phyloP scores from a whole-genome alignment of 768 basidiomycete species.

The Kwoniella dendrophila region DNA sequence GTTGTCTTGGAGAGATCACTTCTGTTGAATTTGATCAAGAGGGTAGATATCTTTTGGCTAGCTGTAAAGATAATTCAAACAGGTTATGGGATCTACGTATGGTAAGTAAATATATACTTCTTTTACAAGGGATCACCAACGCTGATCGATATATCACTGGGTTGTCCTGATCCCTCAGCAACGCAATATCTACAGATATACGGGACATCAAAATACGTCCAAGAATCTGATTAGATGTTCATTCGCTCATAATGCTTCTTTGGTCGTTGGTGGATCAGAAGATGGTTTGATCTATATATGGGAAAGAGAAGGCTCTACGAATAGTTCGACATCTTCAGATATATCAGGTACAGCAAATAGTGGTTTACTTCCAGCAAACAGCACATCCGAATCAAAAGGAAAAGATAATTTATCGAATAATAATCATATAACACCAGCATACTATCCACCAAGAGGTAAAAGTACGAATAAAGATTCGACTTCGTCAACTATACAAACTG shows the following conservation, averaged over 20 bases:
- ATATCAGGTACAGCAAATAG: not conserved
- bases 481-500: conserved; percentile 11
- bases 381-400: not conserved
- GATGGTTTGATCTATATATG: conserved; percentile 52
- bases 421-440: conserved; percentile 25
- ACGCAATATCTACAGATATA: conserved; percentile 50
- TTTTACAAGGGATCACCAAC: not conserved
- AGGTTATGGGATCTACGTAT: conserved; percentile 54
- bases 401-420: not conserved
- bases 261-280: conserved; percentile 53
- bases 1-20: conserved; percentile 52
- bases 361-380: not conserved
- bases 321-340: not conserved
- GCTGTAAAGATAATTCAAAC: conserved; percentile 54
- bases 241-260: conserved; percentile 36
- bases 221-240: conserved; percentile 52
- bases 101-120: conserved; percentile 28
- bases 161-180: conserved; percentile 31
- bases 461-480: conserved; percentile 6
- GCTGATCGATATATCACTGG: not conserved
- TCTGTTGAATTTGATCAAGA: conserved; percentile 52
- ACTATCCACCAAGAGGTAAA: conserved; percentile 28
- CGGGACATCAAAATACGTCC: conserved; percentile 54
- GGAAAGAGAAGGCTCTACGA: conserved; percentile 44
- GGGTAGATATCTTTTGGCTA: conserved; percentile 50